Evolutionary conservation across 768 basidiomycete species (phyloP), one percentile per base, ranked within the genome.

Genomic region (Boletus subcaerulescens): DNA sequence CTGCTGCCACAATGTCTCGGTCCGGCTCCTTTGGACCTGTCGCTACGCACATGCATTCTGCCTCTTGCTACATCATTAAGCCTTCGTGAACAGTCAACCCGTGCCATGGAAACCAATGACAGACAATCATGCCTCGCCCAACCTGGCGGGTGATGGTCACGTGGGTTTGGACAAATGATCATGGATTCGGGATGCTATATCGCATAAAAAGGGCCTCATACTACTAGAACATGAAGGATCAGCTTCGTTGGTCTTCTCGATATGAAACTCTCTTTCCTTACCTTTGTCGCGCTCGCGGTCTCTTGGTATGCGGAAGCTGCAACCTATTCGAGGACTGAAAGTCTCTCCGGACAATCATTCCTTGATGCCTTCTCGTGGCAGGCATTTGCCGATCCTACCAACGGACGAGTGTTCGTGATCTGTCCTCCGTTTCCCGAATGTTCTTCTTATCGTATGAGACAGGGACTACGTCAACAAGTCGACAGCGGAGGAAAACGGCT

Each of bases 401-500:
- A 69, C 35, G 74, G 74, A 13, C 67, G 69, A 33, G 69, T 71
- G 68, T 69, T 57, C 24, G 69, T 51, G 33, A 7, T 26, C 24
- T 3, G 5, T 14, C 11, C 18, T 33, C 31, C 22, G 1, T 50
- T 26, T 13, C 17, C 29, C 13, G 7, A 12, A 9, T 9, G 24
- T 17, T 48, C 8, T 15, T 45, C 49, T 60, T 14, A 58, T 20
- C 5, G 12, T 20, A 24, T 24, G 38, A 32, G 20, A 2, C 38
- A 79, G 75, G 36, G 74, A 75, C 54, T 81, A 81, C 53, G 76
- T 82, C 52, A 58, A 64, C 56, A 68, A 77, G 51, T 65, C 67
- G 3, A 83, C 81, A 0, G 86, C 87, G 0, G 55, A 73, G 24
- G 68, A 71, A 13, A 65, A 77, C 46, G 86, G 87, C 60, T 64